A percentile compares a stretch with the other conserved stretches of the same genome.
phyloP scores from a whole-genome alignment of 2,329 filamentous ascomycete species.

The Curvularia lunata region DNA sequence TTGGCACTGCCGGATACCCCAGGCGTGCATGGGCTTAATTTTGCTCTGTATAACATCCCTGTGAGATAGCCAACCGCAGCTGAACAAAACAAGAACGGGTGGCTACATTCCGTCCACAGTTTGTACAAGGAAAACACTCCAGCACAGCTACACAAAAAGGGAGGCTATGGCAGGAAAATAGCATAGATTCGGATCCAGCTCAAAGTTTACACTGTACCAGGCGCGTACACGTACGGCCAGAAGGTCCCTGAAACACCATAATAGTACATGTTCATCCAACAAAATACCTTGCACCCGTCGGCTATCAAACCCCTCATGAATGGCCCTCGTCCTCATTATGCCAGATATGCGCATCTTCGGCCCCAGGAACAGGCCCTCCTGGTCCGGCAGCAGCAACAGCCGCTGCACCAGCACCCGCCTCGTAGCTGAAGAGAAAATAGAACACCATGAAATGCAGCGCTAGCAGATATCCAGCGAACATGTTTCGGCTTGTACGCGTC shows the following conservation, averaged over 20 bases:
- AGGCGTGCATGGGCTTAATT: neutral
- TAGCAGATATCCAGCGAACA: constrained; percentile 92
- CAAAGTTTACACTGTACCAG: constrained; percentile 1
- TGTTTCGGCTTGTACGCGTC: constrained; percentile 85
- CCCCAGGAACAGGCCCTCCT: constrained; percentile 20
- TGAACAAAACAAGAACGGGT: neutral
- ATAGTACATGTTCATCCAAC: constrained; percentile 5
- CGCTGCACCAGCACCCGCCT: constrained; percentile 52
- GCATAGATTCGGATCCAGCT: neutral
- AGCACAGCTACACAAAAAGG: neutral
- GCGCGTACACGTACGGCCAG: neutral
- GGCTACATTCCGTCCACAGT: neutral
- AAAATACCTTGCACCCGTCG: constrained; percentile 11
- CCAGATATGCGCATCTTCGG: constrained; percentile 41
- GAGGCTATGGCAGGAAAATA: neutral
- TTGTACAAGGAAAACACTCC: neutral
- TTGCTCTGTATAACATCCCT: neutral
- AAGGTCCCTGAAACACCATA: constrained; percentile 3
- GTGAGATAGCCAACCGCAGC: neutral
- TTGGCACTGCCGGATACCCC: neutral
- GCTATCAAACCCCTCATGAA: constrained; percentile 26
- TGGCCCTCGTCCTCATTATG: constrained; percentile 42
- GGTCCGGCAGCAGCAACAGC: constrained; percentile 40
- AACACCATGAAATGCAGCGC: constrained; percentile 89
- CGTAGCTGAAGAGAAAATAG: constrained; percentile 83